These are phyloP conservation scores for Shiraia bambusicola DNA, from an alignment of 2,329 filamentous ascomycete genomes.

Conservation along the genomic window DNA sequence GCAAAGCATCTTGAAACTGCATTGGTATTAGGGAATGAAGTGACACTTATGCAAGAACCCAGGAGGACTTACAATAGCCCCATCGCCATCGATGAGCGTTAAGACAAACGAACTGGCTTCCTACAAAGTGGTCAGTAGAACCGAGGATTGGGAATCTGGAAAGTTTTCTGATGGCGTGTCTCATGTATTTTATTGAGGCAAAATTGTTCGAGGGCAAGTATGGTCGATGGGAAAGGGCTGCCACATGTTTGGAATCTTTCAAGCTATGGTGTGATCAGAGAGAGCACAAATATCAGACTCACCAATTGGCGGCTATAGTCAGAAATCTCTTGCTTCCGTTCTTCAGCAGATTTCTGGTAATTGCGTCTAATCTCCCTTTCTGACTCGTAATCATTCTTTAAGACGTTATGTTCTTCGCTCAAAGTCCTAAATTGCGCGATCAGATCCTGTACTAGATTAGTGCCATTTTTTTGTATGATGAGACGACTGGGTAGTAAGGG, in stretches of 20 bases:
- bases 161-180: too few relatives aligned
- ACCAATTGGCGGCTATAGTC: constrained; percentile 31
- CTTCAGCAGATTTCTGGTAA: constrained; percentile 31
- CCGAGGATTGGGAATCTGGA: neutral
- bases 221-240: too few relatives aligned
- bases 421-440: constrained; percentile 30
- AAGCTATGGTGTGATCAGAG: too few relatives aligned
- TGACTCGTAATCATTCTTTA: constrained; percentile 35
- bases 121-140: constrained; percentile 15
- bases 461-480: constrained; percentile 21
- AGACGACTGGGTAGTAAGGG: neutral
- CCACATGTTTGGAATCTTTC: neutral
- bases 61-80: constrained; percentile 45
- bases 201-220: too few relatives aligned
- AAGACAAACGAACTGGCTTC: constrained; percentile 48
- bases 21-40: neutral
- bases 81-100: constrained; percentile 54
- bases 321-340: constrained; percentile 19
- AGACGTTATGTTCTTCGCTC: constrained; percentile 24
- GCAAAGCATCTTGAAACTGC: constrained; percentile 50
- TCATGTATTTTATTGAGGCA: too few relatives aligned
- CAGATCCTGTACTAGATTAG: constrained; percentile 23
- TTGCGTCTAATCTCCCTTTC: constrained; percentile 36
- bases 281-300: constrained; percentile 3
- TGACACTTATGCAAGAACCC: neutral